Conservation (phyloP, 208 protist species). For the Crithidia brevicula region DNA sequence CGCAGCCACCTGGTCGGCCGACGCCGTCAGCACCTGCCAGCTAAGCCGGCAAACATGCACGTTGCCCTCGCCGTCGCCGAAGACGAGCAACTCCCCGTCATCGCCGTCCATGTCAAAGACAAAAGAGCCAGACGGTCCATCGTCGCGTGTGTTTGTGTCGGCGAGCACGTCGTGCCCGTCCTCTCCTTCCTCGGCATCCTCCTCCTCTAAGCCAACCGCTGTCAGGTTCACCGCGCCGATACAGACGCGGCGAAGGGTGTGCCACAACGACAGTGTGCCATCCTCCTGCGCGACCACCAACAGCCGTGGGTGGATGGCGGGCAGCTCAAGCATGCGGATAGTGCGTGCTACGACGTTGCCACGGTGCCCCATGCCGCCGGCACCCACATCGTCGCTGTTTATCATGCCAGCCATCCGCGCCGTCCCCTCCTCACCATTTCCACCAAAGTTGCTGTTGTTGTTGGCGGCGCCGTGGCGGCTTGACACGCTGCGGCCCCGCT, state of each 20-base stretch:
- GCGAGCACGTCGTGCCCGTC: background rate
- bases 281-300: slow-evolving; percentile 74
- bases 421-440: background rate
- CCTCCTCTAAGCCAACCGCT: slow-evolving; percentile 27
- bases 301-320: slow-evolving; percentile 44
- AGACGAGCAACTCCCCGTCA: slow-evolving; percentile 47
- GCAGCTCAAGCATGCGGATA: slow-evolving; percentile 49
- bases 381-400: background rate
- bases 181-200: slow-evolving; percentile 8
- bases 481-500: slow-evolving; percentile 5
- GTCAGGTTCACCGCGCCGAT: slow-evolving; percentile 63
- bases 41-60: slow-evolving; percentile 71
- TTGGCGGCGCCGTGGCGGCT: background rate
- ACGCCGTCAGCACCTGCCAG: slow-evolving; percentile 31
- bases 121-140: slow-evolving; percentile 13
- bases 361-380: background rate
- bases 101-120: slow-evolving; percentile 34
- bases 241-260: slow-evolving; percentile 66
- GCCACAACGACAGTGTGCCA: slow-evolving; percentile 81
- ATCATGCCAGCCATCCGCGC: background rate
- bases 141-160: background rate
- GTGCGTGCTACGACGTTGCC: slow-evolving; percentile 42
- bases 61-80: slow-evolving; percentile 71
- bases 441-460: too few relatives aligned
- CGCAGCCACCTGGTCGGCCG: slow-evolving; percentile 33